Evolutionary conservation across 139 green algal species (phyloP).

Genomic region (Chlamydomonas incerta): DNA sequence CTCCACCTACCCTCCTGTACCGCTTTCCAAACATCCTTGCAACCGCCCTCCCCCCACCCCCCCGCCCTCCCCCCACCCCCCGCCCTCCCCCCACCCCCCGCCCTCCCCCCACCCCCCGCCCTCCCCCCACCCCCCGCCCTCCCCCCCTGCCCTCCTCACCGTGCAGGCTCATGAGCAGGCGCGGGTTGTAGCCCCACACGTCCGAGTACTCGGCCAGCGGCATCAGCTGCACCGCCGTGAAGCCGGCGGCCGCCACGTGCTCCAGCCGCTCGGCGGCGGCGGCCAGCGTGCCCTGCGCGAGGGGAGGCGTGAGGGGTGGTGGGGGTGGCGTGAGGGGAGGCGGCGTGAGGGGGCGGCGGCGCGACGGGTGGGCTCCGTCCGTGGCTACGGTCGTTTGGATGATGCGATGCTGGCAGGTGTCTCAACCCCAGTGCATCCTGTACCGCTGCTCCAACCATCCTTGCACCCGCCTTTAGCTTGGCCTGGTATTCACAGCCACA

Average conservation of each 20-base stretch:
- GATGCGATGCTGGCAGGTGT: background rate
- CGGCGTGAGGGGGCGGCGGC: background rate
- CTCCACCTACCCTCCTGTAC: too few species aligned
- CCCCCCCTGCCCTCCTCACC: background rate
- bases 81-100: too few species aligned
- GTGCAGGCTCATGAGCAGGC: conserved; percentile 27
- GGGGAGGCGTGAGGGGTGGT: background rate
- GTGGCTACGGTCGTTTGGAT: too few species aligned
- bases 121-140: background rate
- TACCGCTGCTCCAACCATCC: too few species aligned
- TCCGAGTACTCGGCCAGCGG: conserved; percentile 68
- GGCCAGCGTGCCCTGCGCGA: conserved; percentile 53
- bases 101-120: too few species aligned
- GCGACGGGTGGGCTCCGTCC: too few species aligned
- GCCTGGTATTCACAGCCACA: too few species aligned
- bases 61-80: too few species aligned
- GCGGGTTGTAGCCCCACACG: conserved; percentile 47
- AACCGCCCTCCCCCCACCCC: too few species aligned
- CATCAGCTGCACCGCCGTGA: conserved; percentile 72
- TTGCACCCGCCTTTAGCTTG: too few species aligned
- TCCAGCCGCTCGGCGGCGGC: conserved; percentile 53
- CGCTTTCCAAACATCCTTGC: too few species aligned
- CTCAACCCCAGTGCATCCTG: background rate
- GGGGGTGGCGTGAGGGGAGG: background rate
- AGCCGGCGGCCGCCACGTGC: conserved; percentile 57